Conservation (phyloP, 345 rosid species). For the Anacardium occidentale region DNA sequence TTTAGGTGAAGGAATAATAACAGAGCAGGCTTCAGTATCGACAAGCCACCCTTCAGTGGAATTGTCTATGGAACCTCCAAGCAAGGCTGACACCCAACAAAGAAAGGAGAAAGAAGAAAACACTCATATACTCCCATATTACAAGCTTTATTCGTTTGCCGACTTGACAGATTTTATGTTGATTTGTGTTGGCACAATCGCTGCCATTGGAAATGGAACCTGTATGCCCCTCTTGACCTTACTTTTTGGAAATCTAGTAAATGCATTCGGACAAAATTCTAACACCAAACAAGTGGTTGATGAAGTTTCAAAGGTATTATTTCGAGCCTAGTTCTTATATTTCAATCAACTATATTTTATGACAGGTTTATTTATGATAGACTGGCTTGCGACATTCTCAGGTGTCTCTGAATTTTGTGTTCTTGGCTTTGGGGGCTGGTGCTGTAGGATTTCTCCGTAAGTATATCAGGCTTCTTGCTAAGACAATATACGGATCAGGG, state of each 20-base stretch:
- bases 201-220: slow-evolving; percentile 35
- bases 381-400: slow-evolving; percentile 1
- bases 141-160: slow-evolving; percentile 43
- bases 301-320: slow-evolving; percentile 38
- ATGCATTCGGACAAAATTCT: slow-evolving; percentile 38
- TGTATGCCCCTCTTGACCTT: slow-evolving; percentile 37
- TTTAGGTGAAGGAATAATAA: slow-evolving; percentile 6
- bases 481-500: neutral
- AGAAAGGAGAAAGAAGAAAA: slow-evolving; percentile 22
- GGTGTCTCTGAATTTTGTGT: slow-evolving; percentile 37
- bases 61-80: slow-evolving; percentile 6
- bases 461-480: slow-evolving; percentile 9
- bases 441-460: slow-evolving; percentile 28
- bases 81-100: neutral
- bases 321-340: too few species aligned
- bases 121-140: slow-evolving; percentile 28
- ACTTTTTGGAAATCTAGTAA: slow-evolving; percentile 33
- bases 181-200: slow-evolving; percentile 36
- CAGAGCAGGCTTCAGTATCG: slow-evolving; percentile 3
- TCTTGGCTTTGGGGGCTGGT: slow-evolving; percentile 36
- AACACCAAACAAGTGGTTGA: slow-evolving; percentile 15
- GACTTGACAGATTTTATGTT: slow-evolving; percentile 30
- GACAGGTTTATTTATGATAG: neutral
- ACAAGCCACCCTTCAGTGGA: slow-evolving; percentile 1
- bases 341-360: neutral